phyloP scores from a whole-genome alignment of 2,329 filamentous ascomycete genomes.

The Fusarium paranaense region DNA sequence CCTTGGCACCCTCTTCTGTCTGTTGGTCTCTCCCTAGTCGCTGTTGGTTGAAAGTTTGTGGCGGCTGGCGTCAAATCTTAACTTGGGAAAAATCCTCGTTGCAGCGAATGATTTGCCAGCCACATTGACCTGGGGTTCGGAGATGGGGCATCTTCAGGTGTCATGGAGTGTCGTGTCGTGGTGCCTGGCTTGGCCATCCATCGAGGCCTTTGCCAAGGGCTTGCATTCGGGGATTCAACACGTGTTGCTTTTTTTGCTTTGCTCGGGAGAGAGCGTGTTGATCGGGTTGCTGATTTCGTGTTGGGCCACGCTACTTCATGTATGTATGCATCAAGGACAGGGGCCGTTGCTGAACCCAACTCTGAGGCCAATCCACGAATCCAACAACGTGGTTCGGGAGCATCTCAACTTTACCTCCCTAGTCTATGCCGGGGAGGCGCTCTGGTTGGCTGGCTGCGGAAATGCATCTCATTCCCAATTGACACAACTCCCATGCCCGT shows the following conservation, averaged over 20 bases:
- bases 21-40: slow-evolving; percentile 22
- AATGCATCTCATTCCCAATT: slow-evolving; percentile 23
- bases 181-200: slow-evolving; percentile 12
- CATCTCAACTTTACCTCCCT: slow-evolving; percentile 17
- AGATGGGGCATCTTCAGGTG: slow-evolving; percentile 15
- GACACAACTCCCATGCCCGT: slow-evolving; percentile 14
- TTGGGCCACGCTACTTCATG: slow-evolving; percentile 3
- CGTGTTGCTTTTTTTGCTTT: slow-evolving; percentile 15
- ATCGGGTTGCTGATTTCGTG: slow-evolving; percentile 8
- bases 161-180: slow-evolving; percentile 2
- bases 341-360: slow-evolving; percentile 1
- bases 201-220: slow-evolving; percentile 15
- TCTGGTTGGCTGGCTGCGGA: slow-evolving; percentile 20
- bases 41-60: slow-evolving; percentile 28
- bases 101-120: slow-evolving; percentile 25
- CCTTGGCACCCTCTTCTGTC: slow-evolving; percentile 26
- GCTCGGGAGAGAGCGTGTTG: background rate
- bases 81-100: slow-evolving; percentile 13
- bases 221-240: slow-evolving; percentile 9
- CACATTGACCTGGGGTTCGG: slow-evolving; percentile 23
- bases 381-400: slow-evolving; percentile 27
- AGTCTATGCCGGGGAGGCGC: slow-evolving; percentile 1
- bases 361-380: slow-evolving; percentile 19
- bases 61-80: slow-evolving; percentile 41
- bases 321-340: slow-evolving; percentile 8